Evolutionary conservation across 1,139 yeast species (phyloP).

Genomic region (Geotrichum bryndzae): DNA sequence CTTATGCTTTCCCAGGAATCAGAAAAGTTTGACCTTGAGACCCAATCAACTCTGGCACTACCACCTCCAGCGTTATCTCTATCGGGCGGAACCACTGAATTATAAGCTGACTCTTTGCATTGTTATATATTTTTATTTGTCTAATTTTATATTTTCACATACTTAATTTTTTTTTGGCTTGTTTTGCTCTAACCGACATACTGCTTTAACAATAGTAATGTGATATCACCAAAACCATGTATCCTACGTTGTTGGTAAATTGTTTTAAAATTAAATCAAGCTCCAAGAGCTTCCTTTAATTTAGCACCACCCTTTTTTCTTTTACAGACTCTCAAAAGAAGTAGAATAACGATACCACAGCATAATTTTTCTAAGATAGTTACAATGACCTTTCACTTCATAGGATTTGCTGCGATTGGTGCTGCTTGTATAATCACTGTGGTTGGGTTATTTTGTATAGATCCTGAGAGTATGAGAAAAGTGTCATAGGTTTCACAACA

Average conservation of each 20-base stretch:
- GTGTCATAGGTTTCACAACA: background rate
- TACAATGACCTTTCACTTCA: background rate
- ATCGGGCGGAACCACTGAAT: background rate
- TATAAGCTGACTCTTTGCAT: background rate
- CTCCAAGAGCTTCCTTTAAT: background rate
- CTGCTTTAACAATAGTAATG: background rate
- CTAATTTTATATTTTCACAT: background rate
- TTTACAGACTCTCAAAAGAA: background rate
- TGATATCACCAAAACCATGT: background rate
- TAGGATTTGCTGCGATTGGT: background rate
- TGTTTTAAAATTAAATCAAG: background rate
- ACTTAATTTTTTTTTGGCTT: background rate
- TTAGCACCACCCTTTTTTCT: background rate
- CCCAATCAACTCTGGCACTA: constrained; percentile 3
- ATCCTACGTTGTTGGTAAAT: background rate
- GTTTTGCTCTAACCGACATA: background rate
- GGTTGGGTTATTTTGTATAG: background rate
- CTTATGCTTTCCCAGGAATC: constrained; percentile 4
- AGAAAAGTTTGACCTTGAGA: background rate
- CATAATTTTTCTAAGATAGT: no score
- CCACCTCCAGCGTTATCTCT: background rate
- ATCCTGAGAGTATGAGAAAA: background rate
- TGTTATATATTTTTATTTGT: background rate
- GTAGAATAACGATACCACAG: background rate
- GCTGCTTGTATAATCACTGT: background rate